Percentiles rank a stretch among this genome's conserved stretches.
Evolutionary conservation across 306 rosid species (phyloP).

Genomic region (Boehmeria nivea): DNA sequence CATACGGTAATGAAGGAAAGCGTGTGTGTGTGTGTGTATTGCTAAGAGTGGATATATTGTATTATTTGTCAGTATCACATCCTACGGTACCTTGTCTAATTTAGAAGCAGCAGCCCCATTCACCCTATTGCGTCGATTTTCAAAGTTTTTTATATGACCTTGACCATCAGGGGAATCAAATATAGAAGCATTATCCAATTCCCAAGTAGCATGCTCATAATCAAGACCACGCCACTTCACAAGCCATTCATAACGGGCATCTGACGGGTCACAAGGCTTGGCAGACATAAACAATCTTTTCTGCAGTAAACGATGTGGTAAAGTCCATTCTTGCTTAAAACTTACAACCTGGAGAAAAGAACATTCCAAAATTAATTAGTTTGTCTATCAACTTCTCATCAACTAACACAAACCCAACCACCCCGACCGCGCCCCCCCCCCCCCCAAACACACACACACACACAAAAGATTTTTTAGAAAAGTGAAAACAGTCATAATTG

Average conservation of each 20-base stretch:
- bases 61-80: not conserved
- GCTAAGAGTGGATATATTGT: too few species aligned
- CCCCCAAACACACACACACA: too few species aligned
- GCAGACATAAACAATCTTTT: slow-evolving; percentile 38
- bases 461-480: too few species aligned
- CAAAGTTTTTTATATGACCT: slow-evolving; percentile 43
- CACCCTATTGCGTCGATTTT: slow-evolving; percentile 37
- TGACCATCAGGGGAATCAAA: slow-evolving; percentile 40
- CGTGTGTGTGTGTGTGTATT: too few species aligned
- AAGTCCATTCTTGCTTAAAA: slow-evolving; percentile 51
- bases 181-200: slow-evolving; percentile 48
- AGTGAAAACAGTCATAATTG: too few species aligned
- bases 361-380: slow-evolving; percentile 1
- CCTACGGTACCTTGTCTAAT: slow-evolving; percentile 31
- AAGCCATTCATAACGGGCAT: slow-evolving; percentile 51
- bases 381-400: not conserved
- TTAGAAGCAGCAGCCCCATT: slow-evolving; percentile 26
- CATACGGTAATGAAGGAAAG: too few species aligned
- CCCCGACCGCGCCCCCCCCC: too few species aligned
- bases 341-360: slow-evolving; percentile 28
- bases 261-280: too few species aligned
- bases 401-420: too few species aligned
- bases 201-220: slow-evolving; percentile 65
- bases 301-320: slow-evolving; percentile 60
- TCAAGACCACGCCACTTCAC: slow-evolving; percentile 69